Evolutionary conservation across 2,329 filamentous ascomycete species (phyloP).

Genomic region (Cytospora leucostoma): DNA sequence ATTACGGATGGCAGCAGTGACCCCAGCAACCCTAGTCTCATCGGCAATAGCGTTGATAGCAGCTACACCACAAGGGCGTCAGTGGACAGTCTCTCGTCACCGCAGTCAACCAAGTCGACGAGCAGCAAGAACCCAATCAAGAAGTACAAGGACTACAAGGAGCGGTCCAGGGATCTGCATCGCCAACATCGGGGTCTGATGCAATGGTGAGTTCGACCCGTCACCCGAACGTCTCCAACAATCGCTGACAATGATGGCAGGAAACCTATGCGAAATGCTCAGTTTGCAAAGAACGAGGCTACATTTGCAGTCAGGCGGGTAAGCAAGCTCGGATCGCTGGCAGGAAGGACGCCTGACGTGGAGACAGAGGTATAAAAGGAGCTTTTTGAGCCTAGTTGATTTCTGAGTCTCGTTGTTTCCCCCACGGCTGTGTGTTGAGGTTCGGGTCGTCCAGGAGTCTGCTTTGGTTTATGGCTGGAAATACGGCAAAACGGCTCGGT

Average conservation of each 20-base stretch:
- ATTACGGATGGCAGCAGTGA: conserved; percentile 56
- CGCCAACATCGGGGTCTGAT: conserved; percentile 87
- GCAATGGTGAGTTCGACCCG: conserved; percentile 66
- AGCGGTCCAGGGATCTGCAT: conserved; percentile 72
- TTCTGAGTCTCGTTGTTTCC: background rate
- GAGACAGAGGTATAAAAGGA: conserved; percentile 68
- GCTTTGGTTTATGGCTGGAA: background rate
- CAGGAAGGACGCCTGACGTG: conserved; percentile 82
- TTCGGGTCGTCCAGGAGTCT: background rate
- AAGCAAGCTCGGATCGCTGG: conserved; percentile 74
- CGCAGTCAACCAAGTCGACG: conserved; percentile 23
- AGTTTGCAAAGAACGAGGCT: conserved; percentile 86
- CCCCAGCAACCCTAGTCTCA: conserved; percentile 22
- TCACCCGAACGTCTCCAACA: background rate
- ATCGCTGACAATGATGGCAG: conserved; percentile 28
- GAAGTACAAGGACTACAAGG: conserved; percentile 64
- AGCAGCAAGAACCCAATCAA: conserved; percentile 56
- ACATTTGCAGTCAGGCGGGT: conserved; percentile 76
- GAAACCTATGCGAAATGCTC: conserved; percentile 79
- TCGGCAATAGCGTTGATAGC: background rate
- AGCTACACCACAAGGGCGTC: conserved; percentile 23
- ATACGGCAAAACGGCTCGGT: background rate
- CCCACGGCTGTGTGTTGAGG: background rate
- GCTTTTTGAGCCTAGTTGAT: background rate
- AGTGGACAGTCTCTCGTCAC: conserved; percentile 27